Conservation (phyloP, 495 filamentous ascomycete species). For the Beverwykella pulmonaria region DNA sequence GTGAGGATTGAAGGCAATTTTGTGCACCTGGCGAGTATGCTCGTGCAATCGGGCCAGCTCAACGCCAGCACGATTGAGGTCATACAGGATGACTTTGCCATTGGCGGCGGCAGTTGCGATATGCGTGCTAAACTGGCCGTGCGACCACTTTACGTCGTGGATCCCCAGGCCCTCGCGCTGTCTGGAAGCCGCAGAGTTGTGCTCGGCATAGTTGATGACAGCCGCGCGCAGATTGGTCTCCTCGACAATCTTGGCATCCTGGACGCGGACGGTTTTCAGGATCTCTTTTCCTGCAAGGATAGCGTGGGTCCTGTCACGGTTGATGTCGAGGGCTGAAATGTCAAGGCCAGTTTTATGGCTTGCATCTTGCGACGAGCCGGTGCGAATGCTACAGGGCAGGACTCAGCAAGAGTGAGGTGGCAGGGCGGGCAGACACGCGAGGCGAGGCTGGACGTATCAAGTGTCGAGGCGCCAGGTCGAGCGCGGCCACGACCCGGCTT, state of each 20-base stretch:
- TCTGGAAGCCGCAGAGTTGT: conserved; percentile 57
- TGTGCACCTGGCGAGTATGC: conserved; percentile 89
- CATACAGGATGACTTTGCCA: conserved; percentile 85
- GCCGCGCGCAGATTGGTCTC: conserved; percentile 77
- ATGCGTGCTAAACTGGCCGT: conserved; percentile 62
- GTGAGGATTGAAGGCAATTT: conserved; percentile 86
- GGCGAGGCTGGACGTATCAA: conserved; percentile 13
- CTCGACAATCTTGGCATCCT: conserved; percentile 69
- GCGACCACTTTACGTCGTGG: conserved; percentile 83
- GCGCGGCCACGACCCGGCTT: background rate
- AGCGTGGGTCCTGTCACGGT: conserved; percentile 72
- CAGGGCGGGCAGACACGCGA: background rate
- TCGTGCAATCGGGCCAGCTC: conserved; percentile 80
- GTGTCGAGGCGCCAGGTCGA: conserved; percentile 1
- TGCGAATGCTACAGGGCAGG: conserved; percentile 46
- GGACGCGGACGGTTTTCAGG: conserved; percentile 77
- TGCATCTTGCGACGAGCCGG: conserved; percentile 71
- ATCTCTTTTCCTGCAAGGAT: conserved; percentile 81
- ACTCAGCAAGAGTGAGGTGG: conserved; percentile 23
- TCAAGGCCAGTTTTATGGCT: conserved; percentile 72
- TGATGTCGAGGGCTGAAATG: conserved; percentile 76
- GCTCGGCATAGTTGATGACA: conserved; percentile 70
- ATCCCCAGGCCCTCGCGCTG: conserved; percentile 76
- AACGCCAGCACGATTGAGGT: conserved; percentile 71
- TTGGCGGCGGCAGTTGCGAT: conserved; percentile 84